A percentile compares a stretch with the other conserved stretches of the same genome.
Conservation (phyloP, 208 protist genomes). For the Trypanosoma brucei region DNA sequence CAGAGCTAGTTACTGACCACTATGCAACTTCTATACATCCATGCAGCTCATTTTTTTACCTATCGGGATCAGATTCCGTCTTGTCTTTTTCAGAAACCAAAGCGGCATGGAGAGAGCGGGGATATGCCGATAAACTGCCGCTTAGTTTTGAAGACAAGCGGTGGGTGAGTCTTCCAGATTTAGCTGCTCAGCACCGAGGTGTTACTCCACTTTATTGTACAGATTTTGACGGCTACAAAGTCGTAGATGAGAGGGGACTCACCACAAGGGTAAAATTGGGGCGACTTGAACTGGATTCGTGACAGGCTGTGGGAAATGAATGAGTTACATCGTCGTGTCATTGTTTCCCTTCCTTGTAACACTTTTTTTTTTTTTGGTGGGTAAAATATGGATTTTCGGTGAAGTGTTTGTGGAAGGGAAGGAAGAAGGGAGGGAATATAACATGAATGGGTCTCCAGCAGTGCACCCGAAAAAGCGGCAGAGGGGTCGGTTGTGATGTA, state of each 20-base stretch:
- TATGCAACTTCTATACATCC: slow-evolving; percentile 21
- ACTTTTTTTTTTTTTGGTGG: too few species aligned
- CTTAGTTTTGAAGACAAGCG: slow-evolving; percentile 36
- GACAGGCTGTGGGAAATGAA: slow-evolving; percentile 1
- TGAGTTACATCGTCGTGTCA: too few species aligned
- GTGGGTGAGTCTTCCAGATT: slow-evolving; percentile 53
- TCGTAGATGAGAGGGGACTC: slow-evolving; percentile 33
- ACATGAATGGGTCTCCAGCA: too few species aligned
- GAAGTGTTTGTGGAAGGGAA: too few species aligned
- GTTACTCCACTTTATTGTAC: slow-evolving; percentile 31
- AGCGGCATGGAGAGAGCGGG: slow-evolving; percentile 10
- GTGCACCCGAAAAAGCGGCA: too few species aligned
- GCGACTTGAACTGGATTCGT: slow-evolving; percentile 45
- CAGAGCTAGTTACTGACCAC: slow-evolving; percentile 13
- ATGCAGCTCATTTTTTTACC: slow-evolving; percentile 43
- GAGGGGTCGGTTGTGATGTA: too few species aligned
- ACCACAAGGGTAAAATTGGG: slow-evolving; percentile 30
- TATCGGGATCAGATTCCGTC: slow-evolving; percentile 15
- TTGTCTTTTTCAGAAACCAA: slow-evolving; percentile 10
- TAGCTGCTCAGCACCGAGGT: slow-evolving; percentile 23
- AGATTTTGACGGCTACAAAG: slow-evolving; percentile 24
- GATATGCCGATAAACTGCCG: slow-evolving; percentile 11
- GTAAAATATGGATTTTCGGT: too few species aligned
- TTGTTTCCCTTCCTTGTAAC: too few species aligned
- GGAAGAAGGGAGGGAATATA: too few species aligned